Base-by-base conservation (phyloP, 306 rosid genomes). In the Prunus armeniaca region DNA sequence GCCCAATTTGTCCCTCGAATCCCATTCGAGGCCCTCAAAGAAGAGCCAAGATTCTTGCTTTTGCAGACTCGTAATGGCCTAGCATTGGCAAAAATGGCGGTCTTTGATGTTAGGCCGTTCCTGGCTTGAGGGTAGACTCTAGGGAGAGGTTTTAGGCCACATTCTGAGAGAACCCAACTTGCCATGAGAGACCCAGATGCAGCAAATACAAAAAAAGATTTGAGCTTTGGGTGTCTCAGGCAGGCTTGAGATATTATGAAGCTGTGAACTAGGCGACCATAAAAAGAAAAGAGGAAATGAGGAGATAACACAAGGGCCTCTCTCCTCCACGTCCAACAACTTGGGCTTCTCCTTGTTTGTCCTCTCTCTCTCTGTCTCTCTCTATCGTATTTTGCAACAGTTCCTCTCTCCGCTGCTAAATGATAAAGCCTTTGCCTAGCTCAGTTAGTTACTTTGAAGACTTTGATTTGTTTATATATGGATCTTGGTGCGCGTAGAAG, bases 111-210 rank as follows among this genome's bases (percentile, higher is more conserved):
- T 30, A 78, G 25, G 17, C 90, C 87, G 2, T 41, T 83, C 85
- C 88, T 88, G 67, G 98, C 85, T 50, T 65, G 84, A 5, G 86
- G 77, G 45, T 85, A 80, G 22, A 60, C 56, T 80, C 79, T 86
- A 43, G 90, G 87, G 15, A 91, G 88, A 75, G 99, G 90, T 66
- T 83, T 96, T 5, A 96, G 70, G 74, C 91, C 96, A 77, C 97
- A 96, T 86, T 96, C 96, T 74, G 99, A 92, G 78, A 91, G 71
- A 68, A 96, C 93, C 92, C 89, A 87, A 60, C 87, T 86, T 73
- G 96, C 98, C 99, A 96, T 92, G 25, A 68, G 82, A 81, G 80
- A 85, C 86, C 81, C 83, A 68, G 88, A 78, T 56, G 81, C 50
- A 71, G 76, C 43, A 46, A 17, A 38, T 19, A 34, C 41, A 52